A percentile compares a stretch with the other conserved stretches of the same genome.
Conservation (phyloP, 1,284 basidiomycete species). For the Fomes fomentarius region DNA sequence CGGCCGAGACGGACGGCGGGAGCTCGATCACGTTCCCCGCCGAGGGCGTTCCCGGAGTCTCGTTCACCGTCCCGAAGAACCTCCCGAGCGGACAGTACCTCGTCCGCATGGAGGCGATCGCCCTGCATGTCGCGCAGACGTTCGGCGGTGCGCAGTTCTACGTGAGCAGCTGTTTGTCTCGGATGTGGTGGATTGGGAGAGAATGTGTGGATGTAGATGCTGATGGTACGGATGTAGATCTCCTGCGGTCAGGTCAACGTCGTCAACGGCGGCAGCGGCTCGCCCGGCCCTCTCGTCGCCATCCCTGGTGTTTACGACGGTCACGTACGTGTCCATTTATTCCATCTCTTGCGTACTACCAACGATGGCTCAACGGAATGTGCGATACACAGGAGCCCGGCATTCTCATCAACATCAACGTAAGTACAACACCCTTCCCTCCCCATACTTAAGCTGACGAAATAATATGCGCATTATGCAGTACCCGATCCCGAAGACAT, state of each 20-base stretch:
- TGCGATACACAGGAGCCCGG: constrained; percentile 26
- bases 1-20: constrained; percentile 22
- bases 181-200: not conserved
- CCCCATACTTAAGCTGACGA: not conserved
- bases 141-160: constrained; percentile 35
- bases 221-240: constrained; percentile 9
- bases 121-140: constrained; percentile 28
- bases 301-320: constrained; percentile 44
- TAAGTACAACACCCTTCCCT: not conserved
- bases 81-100: constrained; percentile 51
- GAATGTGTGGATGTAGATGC: not conserved
- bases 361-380: constrained; percentile 2
- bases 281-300: constrained; percentile 37
- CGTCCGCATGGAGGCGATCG: constrained; percentile 48
- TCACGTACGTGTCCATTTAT: constrained; percentile 2
- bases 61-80: constrained; percentile 46
- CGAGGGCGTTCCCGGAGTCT: constrained; percentile 26
- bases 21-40: constrained; percentile 30
- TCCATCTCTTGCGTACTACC: not conserved
- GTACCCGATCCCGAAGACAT: constrained; percentile 26
- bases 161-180: constrained; percentile 17
- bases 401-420: constrained; percentile 37
- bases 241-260: constrained; percentile 38
- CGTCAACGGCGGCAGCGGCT: constrained; percentile 39
- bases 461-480: not conserved